Conservation (phyloP, 306 rosid species). For the Begonia loranthoides region DNA sequence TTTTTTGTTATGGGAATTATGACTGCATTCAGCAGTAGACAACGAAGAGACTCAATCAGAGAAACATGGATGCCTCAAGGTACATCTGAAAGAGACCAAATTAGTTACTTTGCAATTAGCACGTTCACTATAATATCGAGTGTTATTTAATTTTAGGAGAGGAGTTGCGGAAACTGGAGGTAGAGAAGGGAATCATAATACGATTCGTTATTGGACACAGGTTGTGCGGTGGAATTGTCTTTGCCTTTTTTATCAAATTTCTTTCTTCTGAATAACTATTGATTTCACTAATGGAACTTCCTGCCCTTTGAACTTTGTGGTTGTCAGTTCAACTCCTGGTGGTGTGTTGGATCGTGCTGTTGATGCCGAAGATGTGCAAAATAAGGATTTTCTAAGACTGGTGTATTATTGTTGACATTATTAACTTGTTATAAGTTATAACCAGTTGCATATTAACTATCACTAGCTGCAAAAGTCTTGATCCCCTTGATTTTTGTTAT, state of each 20-base stretch:
- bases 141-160: slow-evolving; percentile 19
- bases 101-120: slow-evolving; percentile 6
- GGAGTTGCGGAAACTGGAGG: slow-evolving; percentile 28
- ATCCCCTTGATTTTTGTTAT: no score
- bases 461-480: no score
- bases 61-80: slow-evolving; percentile 60
- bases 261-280: background rate
- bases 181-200: slow-evolving; percentile 43
- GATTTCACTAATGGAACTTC: background rate
- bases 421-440: background rate
- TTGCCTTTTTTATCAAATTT: background rate
- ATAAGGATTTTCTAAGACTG: slow-evolving; percentile 39
- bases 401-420: slow-evolving; percentile 16
- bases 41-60: slow-evolving; percentile 50
- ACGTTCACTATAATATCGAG: background rate
- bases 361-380: slow-evolving; percentile 39
- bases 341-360: slow-evolving; percentile 46
- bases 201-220: slow-evolving; percentile 54
- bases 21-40: slow-evolving; percentile 47
- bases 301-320: slow-evolving; percentile 2
- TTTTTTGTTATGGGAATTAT: slow-evolving; percentile 60
- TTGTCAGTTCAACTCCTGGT: slow-evolving; percentile 33
- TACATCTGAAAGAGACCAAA: slow-evolving; percentile 1
- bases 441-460: no score
- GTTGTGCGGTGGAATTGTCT: slow-evolving; percentile 6